A percentile compares a stretch with the other conserved stretches of the same genome.
Conservation (phyloP, 177 flowering plant genomes). For the Telopea speciosissima region DNA sequence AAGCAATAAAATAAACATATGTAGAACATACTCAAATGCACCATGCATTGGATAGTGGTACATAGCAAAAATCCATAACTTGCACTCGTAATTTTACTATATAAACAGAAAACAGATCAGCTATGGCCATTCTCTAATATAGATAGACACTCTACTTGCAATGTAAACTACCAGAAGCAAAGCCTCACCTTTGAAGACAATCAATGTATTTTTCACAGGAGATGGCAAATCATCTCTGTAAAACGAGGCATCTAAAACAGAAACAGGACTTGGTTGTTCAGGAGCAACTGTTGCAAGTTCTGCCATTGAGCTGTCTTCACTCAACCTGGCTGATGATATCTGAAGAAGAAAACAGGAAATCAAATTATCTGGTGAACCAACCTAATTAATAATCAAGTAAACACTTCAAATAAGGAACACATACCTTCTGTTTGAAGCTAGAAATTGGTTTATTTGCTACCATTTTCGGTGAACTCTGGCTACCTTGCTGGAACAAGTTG, state of each 20-base stretch:
- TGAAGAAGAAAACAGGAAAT: constrained; percentile 22
- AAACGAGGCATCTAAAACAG: constrained; percentile 75
- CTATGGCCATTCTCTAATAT: neutral
- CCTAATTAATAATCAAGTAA: neutral
- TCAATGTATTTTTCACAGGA: constrained; percentile 57
- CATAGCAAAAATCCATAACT: neutral
- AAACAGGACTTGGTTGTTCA: constrained; percentile 96
- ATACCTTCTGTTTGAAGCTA: constrained; percentile 27
- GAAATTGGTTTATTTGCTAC: constrained; percentile 15
- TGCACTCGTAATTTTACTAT: neutral
- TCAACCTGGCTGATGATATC: constrained; percentile 27
- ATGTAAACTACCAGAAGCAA: constrained; percentile 1
- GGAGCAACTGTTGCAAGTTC: constrained; percentile 28
- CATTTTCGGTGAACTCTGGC: constrained; percentile 14
- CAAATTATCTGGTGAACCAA: constrained; percentile 12
- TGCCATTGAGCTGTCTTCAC: constrained; percentile 23
- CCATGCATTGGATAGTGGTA: too few relatives aligned
- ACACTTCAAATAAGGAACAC: constrained; percentile 3
- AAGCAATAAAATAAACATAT: too few relatives aligned
- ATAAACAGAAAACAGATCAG: neutral
- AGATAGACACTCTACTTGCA: neutral
- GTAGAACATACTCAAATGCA: too few relatives aligned
- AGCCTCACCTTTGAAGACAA: constrained; percentile 47
- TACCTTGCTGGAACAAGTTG: constrained; percentile 17
- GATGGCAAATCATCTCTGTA: constrained; percentile 76